Evolutionary conservation across 768 basidiomycete species (phyloP), one percentile per base, ranked within the genome.

Genomic region (Kwoniella heveanensis): DNA sequence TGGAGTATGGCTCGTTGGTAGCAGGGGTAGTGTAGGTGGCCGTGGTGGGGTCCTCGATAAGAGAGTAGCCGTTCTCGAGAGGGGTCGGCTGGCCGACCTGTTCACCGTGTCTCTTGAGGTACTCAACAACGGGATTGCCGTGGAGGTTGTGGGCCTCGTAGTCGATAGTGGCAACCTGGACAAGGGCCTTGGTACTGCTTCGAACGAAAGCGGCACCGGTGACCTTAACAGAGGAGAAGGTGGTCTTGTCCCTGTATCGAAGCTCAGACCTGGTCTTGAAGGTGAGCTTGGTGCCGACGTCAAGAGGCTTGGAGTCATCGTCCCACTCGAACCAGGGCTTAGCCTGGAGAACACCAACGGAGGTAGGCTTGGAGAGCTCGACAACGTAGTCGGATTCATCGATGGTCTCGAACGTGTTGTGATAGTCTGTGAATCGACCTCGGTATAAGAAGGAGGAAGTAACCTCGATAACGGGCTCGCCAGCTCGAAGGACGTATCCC

Each of bases 241-340:
- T 87, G 2, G 87, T 84, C 82, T 90, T 92, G 83, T 93, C 90
- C 82, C 91, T 91, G 88, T 92, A 98, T 19, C 88, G 86, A 37
- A 92, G 87, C 71, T 89, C 87, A 2, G 92, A 92, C 71, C 87
- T 86, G 66, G 90, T 84, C 66, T 90, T 90, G 91, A 98, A 96
- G 67, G 92, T 87, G 54, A 99, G 87, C 1, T 86, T 85, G 36
- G 88, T 88, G 24, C 94, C 93, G 8, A 89, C 85, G 47, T 86
- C 82, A 53, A 94, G 87, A 25, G 92, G 89, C 60, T 85, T 85
- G 6, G 86, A 83, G 48, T 90, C 87, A 73, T 95, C 88, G 55
- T 90, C 88, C 95, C 94, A 98, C 54, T 88, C 87, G 81, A 98
- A 93, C 96, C 96, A 99, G 77, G 95, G 90, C 83, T 99, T 99